phyloP scores from a whole-genome alignment of 2,329 filamentous ascomycete species.

The Fusarium albosuccineum region DNA sequence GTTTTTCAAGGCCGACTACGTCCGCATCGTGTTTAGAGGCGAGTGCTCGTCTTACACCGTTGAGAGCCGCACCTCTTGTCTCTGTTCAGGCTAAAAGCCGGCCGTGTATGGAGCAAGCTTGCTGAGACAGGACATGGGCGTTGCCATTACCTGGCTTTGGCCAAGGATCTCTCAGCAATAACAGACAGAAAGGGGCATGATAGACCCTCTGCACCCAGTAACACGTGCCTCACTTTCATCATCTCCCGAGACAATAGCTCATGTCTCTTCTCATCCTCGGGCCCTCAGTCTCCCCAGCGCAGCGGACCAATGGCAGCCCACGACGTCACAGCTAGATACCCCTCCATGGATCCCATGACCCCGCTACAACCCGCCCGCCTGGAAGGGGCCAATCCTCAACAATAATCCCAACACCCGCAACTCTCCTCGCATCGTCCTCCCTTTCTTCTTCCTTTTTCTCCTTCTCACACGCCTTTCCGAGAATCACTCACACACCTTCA shows the following conservation, averaged over 20 bases:
- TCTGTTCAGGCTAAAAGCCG: too few relatives aligned
- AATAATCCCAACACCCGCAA: slow-evolving; percentile 38
- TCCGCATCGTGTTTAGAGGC: too few relatives aligned
- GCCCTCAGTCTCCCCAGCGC: too few relatives aligned
- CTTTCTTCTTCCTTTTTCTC: background rate
- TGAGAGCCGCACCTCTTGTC: too few relatives aligned
- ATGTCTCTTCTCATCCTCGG: background rate
- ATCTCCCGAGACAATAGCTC: slow-evolving; percentile 8
- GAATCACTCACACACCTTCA: background rate
- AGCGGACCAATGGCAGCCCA: slow-evolving; percentile 26
- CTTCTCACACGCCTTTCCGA: background rate
- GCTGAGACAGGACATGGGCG: too few relatives aligned
- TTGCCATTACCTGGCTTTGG: too few relatives aligned
- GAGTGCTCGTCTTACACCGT: too few relatives aligned
- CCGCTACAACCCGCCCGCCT: slow-evolving; percentile 39
- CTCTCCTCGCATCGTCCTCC: slow-evolving; percentile 10
- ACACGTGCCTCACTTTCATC: slow-evolving; percentile 21
- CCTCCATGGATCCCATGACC: slow-evolving; percentile 40
- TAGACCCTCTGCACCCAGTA: too few relatives aligned
- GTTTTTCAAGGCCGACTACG: too few relatives aligned
- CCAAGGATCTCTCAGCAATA: too few relatives aligned
- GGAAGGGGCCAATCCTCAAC: slow-evolving; percentile 37
- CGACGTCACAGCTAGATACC: slow-evolving; percentile 35
- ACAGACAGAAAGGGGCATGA: too few relatives aligned
- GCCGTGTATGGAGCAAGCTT: too few relatives aligned